These are phyloP conservation scores for Saccharomyces hybrid DNA, from an alignment of 1,139 yeast species.

Conservation along the genomic window DNA sequence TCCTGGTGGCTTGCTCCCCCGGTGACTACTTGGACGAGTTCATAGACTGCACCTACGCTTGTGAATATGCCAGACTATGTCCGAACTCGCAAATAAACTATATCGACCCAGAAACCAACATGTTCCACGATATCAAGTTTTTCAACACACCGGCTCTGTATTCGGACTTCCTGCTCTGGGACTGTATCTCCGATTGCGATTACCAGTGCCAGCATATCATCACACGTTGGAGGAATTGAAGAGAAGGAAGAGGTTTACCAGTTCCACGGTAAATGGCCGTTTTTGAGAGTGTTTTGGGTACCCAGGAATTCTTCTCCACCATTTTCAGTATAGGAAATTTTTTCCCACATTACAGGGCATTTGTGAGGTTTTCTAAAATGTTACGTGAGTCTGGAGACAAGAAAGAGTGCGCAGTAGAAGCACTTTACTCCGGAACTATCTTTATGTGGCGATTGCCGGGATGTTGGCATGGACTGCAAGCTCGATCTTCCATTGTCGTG, in stretches of 20 bases:
- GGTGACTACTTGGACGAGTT: conserved; percentile 77
- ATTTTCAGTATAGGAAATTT: conserved; percentile 75
- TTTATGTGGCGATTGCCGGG: conserved; percentile 44
- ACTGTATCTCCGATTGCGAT: conserved; percentile 77
- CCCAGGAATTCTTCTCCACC: conserved; percentile 81
- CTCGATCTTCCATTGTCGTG: conserved; percentile 81
- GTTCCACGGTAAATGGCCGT: conserved; percentile 98
- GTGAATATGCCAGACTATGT: conserved; percentile 39
- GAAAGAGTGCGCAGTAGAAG: conserved; percentile 5
- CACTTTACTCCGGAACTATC: conserved; percentile 22
- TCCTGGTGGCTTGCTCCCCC: conserved; percentile 42
- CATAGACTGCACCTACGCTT: conserved; percentile 54
- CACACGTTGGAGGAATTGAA: conserved; percentile 50
- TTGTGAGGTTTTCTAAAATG: conserved; percentile 33
- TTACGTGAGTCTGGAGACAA: conserved; percentile 12
- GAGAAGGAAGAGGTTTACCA: conserved; percentile 54
- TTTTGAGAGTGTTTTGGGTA: conserved; percentile 57
- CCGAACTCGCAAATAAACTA: conserved; percentile 20
- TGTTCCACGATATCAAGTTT: conserved; percentile 32
- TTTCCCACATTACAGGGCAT: conserved; percentile 64
- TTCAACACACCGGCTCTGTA: conserved; percentile 22
- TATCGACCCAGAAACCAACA: conserved; percentile 21
- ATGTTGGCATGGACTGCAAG: conserved; percentile 87
- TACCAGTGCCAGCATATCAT: conserved; percentile 79
- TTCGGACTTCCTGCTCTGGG: conserved; percentile 57